Conservation (phyloP, 371 early-diverging fungal species). For the Batrachochytrium dendrobatidis region DNA sequence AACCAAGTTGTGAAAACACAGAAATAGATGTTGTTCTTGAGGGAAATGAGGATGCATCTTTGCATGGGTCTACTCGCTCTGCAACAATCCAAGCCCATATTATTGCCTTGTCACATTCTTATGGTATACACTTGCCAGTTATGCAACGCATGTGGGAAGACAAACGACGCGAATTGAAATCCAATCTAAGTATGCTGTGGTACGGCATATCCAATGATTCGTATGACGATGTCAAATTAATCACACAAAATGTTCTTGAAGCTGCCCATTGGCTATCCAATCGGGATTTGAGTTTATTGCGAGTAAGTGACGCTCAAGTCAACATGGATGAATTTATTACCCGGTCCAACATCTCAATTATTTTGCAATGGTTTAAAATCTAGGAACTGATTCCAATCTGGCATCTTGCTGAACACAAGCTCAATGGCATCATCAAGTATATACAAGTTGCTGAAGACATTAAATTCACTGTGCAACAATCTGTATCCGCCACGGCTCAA, state of each 20-base stretch:
- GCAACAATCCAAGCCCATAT: too few relatives aligned
- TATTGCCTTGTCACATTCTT: too few relatives aligned
- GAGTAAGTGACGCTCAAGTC: background rate
- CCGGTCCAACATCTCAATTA: background rate
- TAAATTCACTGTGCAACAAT: constrained; percentile 11
- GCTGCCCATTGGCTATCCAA: constrained; percentile 14
- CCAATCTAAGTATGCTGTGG: constrained; percentile 11
- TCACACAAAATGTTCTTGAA: constrained; percentile 11
- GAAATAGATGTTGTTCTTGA: too few relatives aligned
- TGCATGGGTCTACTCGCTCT: too few relatives aligned
- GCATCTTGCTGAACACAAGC: constrained; percentile 8
- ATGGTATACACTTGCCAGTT: too few relatives aligned
- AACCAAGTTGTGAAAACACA: too few relatives aligned
- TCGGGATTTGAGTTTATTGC: constrained; percentile 11
- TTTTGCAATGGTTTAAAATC: background rate
- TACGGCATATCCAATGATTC: constrained; percentile 16
- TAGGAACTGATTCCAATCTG: constrained; percentile 11
- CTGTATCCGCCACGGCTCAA: too few relatives aligned
- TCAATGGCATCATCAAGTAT: constrained; percentile 10
- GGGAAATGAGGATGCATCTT: too few relatives aligned
- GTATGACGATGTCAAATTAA: constrained; percentile 11
- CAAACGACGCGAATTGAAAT: constrained; percentile 12
- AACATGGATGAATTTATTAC: background rate
- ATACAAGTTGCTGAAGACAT: constrained; percentile 18
- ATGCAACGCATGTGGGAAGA: constrained; percentile 14